Base-by-base conservation (phyloP, 2,329 filamentous ascomycete genomes). In the Cadophora gregata region DNA sequence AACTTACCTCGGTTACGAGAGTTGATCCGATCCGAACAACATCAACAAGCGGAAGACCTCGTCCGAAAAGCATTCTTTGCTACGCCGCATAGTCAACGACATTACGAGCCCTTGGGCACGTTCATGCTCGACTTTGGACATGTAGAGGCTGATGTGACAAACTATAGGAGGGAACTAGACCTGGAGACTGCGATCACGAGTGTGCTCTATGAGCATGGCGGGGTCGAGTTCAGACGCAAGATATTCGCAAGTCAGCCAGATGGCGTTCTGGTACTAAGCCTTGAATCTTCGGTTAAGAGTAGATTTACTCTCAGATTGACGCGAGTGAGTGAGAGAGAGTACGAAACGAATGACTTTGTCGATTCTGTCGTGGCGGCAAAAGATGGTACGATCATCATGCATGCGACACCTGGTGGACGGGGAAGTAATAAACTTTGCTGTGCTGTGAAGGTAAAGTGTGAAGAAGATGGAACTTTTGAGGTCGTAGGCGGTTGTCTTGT, bases 61-160 rank as follows among this genome's bases (percentile, higher is more conserved):
- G 77, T 78, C 29, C 72, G 76, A 55, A 73, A 73, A 50, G 78
- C 79, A 4, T 84, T 84, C 68, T 81, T 82, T 67, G 79, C 80
- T 27, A 81, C 77, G 14, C 82, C 82, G 14, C 78, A 79, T 55
- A 80, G 78, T 50, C 81, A 82, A 71, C 77, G 82, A 47, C 80
- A 83, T 67, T 84, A 83, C 67, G 82, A 84, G 65, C 81, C 78
- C 2, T 61, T 79, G 9, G 78, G 78, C 0, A 74, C 68, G 6
- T 70, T 81, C 9, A 79, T 77, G n/a, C 47, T 83, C 4, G 79
- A 81, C 29, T 79, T 82, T 66, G 78, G 75, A 7, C 79, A 82
- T 50, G 65, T 67, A 1, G 31, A 69, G 6, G 61, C 72, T 2
- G 67, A 73, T 19, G 70, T 79, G 8, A 72, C 56, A 2, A 62